Evolutionary conservation across 2,329 filamentous ascomycete genomes (phyloP).

Genomic region (Uncinocarpus reesii): DNA sequence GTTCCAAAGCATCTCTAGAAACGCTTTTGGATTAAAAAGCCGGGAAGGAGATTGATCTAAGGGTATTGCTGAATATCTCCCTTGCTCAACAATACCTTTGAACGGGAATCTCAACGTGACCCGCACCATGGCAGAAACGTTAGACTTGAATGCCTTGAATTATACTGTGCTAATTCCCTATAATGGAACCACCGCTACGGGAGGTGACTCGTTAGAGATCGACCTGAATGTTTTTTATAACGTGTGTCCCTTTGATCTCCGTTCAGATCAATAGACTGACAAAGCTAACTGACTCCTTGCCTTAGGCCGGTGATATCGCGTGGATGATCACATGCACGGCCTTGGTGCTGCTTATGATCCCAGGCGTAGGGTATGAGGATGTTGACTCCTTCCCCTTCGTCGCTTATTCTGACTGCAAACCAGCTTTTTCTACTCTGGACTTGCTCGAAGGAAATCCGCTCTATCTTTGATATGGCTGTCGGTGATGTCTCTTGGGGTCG

Average conservation of each 20-base stretch:
- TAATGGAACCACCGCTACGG: slow-evolving; percentile 51
- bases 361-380: slow-evolving; percentile 58
- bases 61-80: too few relatives aligned
- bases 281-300: neutral
- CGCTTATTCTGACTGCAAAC: neutral
- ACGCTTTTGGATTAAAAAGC: neutral
- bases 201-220: slow-evolving; percentile 50
- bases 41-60: neutral
- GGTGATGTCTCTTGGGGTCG: slow-evolving; percentile 67
- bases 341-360: slow-evolving; percentile 84
- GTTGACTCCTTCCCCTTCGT: neutral
- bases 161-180: slow-evolving; percentile 39
- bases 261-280: neutral
- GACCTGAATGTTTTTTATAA: slow-evolving; percentile 71
- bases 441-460: slow-evolving; percentile 79
- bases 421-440: slow-evolving; percentile 85
- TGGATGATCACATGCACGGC: slow-evolving; percentile 70
- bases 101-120: neutral
- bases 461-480: slow-evolving; percentile 77
- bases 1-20: neutral
- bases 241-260: slow-evolving; percentile 38
- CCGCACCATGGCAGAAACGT: slow-evolving; percentile 7
- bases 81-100: too few relatives aligned
- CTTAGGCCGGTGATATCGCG: slow-evolving; percentile 65
- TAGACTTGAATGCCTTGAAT: slow-evolving; percentile 11